Evolutionary conservation across 2,329 filamentous ascomycete genomes (phyloP).

Genomic region (Colletotrichum orchidophilum): DNA sequence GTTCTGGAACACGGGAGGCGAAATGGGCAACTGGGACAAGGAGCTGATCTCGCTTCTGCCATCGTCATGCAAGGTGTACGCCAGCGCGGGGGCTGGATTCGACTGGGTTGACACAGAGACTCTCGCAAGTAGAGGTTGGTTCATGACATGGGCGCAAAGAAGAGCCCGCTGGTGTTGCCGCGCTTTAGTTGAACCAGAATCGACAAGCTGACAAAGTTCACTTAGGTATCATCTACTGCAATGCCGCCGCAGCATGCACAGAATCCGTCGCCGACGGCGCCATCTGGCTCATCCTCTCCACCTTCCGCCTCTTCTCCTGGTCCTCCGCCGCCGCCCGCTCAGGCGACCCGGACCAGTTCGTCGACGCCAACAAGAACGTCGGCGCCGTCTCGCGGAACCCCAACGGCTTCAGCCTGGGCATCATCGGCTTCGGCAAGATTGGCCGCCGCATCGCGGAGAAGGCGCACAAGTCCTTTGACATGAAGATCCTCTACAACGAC

Average conservation of each 20-base stretch:
- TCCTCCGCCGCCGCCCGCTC: slow-evolving; percentile 26
- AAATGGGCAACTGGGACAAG: slow-evolving; percentile 33
- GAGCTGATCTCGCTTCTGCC: slow-evolving; percentile 28
- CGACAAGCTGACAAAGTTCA: neutral
- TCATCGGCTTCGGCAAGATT: slow-evolving; percentile 70
- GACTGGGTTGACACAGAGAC: slow-evolving; percentile 32
- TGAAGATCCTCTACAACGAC: slow-evolving; percentile 69
- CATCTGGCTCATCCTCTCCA: slow-evolving; percentile 31
- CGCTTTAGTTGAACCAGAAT: too few species aligned
- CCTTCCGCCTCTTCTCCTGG: slow-evolving; percentile 32
- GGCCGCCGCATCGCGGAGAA: slow-evolving; percentile 58
- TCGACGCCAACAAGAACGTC: slow-evolving; percentile 32
- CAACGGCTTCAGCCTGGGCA: slow-evolving; percentile 50
- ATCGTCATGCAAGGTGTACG: slow-evolving; percentile 27
- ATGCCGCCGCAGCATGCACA: slow-evolving; percentile 26
- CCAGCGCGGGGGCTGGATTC: slow-evolving; percentile 26
- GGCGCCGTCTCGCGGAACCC: slow-evolving; percentile 25
- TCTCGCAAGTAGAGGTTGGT: slow-evolving; percentile 21
- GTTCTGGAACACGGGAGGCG: slow-evolving; percentile 31
- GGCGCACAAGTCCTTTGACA: slow-evolving; percentile 60
- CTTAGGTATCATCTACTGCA: slow-evolving; percentile 24
- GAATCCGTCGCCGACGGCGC: slow-evolving; percentile 32
- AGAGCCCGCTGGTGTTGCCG: neutral
- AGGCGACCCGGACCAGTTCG: slow-evolving; percentile 29
- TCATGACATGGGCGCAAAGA: neutral